These are phyloP conservation scores for Penicillium glabrum DNA, from an alignment of 2,329 filamentous ascomycete species.

Conservation along the genomic window DNA sequence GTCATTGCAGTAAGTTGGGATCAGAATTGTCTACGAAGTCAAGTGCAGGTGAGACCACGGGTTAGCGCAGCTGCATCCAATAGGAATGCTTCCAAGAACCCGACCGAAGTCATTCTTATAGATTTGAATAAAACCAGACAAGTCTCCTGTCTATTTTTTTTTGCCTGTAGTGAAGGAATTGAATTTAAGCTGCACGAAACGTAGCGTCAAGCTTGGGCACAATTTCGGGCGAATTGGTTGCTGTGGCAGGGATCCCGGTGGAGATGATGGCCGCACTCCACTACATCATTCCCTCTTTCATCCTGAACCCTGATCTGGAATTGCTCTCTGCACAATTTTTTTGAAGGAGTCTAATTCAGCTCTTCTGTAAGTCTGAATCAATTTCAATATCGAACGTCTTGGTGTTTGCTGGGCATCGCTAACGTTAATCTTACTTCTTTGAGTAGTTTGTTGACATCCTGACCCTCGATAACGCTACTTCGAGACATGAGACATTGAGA, in stretches of 20 bases:
- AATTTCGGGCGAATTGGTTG: slow-evolving; percentile 19
- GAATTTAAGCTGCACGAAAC: background rate
- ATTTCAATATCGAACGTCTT: background rate
- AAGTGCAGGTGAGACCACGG: background rate
- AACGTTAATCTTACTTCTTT: slow-evolving; percentile 26
- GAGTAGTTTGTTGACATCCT: slow-evolving; percentile 37
- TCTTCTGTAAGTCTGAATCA: slow-evolving; percentile 1
- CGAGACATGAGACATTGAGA: slow-evolving; percentile 10
- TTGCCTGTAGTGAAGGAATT: background rate
- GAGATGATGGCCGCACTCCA: slow-evolving; percentile 24
- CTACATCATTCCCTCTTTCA: slow-evolving; percentile 21
- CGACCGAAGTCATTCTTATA: background rate
- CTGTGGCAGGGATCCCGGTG: slow-evolving; percentile 35
- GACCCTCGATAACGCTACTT: slow-evolving; percentile 3
- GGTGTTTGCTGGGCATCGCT: background rate
- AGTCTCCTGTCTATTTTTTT: background rate
- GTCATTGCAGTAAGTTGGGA: background rate
- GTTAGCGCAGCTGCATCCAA: background rate
- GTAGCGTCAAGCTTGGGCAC: background rate
- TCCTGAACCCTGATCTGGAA: slow-evolving; percentile 2
- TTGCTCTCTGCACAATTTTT: slow-evolving; percentile 1
- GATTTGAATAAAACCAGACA: background rate
- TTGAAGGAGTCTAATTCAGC: background rate
- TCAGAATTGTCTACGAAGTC: background rate
- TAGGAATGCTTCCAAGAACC: background rate